Conservation (phyloP, 371 early-diverging fungal genomes). For the Chytridium lagenaria region DNA sequence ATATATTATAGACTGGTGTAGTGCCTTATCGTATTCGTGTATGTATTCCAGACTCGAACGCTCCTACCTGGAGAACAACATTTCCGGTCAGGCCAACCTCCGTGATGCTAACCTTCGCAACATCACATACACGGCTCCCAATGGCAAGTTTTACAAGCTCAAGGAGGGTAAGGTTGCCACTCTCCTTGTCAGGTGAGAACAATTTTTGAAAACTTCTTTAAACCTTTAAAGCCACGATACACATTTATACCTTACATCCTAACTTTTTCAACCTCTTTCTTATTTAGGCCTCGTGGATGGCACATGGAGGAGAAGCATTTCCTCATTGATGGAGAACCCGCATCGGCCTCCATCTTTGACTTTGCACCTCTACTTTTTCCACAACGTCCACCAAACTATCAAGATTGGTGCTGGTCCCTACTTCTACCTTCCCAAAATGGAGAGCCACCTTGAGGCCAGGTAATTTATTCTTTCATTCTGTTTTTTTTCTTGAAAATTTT, state of each 20-base stretch:
- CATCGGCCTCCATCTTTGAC: constrained; percentile 92
- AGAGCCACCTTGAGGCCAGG: constrained; percentile 93
- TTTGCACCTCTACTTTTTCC: constrained; percentile 96
- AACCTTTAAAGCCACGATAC: not conserved
- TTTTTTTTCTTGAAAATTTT: too few species aligned
- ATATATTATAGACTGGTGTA: too few species aligned
- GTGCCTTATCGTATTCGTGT: too few species aligned
- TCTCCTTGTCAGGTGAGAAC: constrained; percentile 76
- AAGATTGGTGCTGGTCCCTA: constrained; percentile 92
- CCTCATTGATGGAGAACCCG: constrained; percentile 87
- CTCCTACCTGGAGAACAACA: constrained; percentile 90
- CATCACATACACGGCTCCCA: constrained; percentile 82
- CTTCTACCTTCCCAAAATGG: constrained; percentile 98
- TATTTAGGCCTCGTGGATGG: constrained; percentile 91
- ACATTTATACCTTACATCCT: constrained; percentile 2
- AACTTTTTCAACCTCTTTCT: not conserved
- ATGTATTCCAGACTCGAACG: constrained; percentile 85
- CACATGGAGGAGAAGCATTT: constrained; percentile 96
- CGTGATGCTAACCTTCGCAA: constrained; percentile 87
- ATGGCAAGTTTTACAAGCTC: constrained; percentile 91
- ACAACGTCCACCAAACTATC: constrained; percentile 84
- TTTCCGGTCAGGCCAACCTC: constrained; percentile 91
- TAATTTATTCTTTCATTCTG: constrained; percentile 25
- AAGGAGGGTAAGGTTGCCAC: constrained; percentile 88
- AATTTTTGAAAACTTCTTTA: constrained; percentile 22